Evolutionary conservation across 495 filamentous ascomycete species (phyloP).

Genomic region (Neurospora hispaniola): DNA sequence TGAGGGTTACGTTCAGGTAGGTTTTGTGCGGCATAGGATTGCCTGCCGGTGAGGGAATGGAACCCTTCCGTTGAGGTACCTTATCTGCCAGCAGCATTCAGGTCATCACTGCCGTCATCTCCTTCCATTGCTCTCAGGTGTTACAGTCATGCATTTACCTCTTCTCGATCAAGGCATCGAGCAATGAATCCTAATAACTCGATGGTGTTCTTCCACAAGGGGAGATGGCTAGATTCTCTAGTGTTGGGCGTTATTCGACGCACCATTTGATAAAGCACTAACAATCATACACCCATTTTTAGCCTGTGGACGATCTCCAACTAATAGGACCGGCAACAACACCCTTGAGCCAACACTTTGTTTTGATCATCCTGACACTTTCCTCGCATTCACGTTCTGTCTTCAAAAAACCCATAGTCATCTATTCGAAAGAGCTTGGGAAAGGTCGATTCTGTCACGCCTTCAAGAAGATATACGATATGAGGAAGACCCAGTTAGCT

Average conservation of each 20-base stretch:
- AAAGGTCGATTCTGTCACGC: neutral
- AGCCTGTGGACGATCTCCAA: neutral
- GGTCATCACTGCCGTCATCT: neutral
- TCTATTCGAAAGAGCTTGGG: too few relatives aligned
- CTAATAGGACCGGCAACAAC: neutral
- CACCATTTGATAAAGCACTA: neutral
- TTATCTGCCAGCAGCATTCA: neutral
- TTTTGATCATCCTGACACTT: neutral
- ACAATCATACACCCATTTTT: neutral
- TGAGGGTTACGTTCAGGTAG: neutral
- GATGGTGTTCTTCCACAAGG: neutral
- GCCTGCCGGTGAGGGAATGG: neutral
- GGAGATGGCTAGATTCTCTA: too few relatives aligned
- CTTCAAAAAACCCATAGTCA: neutral
- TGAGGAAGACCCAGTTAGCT: neutral
- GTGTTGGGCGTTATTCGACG: neutral
- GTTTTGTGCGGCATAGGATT: neutral
- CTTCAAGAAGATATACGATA: neutral
- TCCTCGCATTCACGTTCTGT: neutral
- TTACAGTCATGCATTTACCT: neutral
- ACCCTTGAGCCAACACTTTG: neutral
- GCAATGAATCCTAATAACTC: neutral
- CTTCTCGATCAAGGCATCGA: neutral
- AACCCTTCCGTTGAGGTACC: neutral
- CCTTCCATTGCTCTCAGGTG: neutral